Evolutionary conservation across 2,329 filamentous ascomycete species (phyloP), one percentile per base, ranked within the genome.

Genomic region (Paraphoma chrysanthemicola): DNA sequence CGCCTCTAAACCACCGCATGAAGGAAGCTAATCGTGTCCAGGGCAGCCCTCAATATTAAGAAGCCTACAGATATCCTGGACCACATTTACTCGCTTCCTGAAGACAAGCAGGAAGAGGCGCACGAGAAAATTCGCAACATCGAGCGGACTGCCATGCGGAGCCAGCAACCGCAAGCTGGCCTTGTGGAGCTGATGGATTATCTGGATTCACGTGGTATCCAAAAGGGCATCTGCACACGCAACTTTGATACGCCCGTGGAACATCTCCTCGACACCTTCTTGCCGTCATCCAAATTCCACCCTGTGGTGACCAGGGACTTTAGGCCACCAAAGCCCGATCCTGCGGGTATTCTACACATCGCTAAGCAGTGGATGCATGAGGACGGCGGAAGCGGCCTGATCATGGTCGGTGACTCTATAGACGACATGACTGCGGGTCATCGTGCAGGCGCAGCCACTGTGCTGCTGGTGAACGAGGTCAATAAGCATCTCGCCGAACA

Each of bases 371-470:
- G 93, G 93, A 88, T 66, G 61, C 66, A 70, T 47, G 73, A 76
- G 8, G 79, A 82, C 60, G 74, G 77, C 1, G 81, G 77, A 0
- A 71, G 78, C 17, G 76, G 76, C 29, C 54, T 86, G 48, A 81
- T 86, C 53, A 85, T 85, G 76, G 80, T 85, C 0, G 83, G 82
- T 9, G 83, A 85, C 55, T 93, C 89, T 14, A 87, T 96, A 53
- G 95, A 98, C 74, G 95, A 99, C 73, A 96, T 98, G 87, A 91
- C 89, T 7, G 92, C 94, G 0, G 94, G 95, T 0, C 85, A 89
- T 57, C 83, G 82, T 50, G 94, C 94, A 0, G 94, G 94, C 1
- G 92, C 93, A 1, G 90, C 92, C 33, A 98, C 95, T 0, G 93
- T 98, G n/a, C 73, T 98, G 72, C 81, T 99, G 44, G 84, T 90